Evolutionary conservation across 1,284 basidiomycete species (phyloP), one percentile per base, ranked within the genome.

Genomic region (Baeospora myosura): DNA sequence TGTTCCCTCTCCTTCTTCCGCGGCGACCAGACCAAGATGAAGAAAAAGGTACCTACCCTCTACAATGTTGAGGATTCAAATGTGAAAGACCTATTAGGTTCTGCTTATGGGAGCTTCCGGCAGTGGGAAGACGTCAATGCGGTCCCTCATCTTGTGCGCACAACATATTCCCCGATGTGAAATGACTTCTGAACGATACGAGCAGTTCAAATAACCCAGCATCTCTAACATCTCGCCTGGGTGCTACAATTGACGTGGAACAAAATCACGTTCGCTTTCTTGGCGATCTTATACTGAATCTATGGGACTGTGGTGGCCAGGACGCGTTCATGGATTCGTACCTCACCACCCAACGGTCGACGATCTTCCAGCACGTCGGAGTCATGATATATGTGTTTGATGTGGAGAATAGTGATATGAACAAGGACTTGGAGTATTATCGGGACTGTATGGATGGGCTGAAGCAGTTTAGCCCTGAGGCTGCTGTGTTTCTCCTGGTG

Each of bases 381-480:
- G 91, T 97, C 30, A 77, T 98, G 58, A 98, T 98, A 56, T 98
- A 98, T 63, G 96, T 98, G 6, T 98, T 98, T 49, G 95, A 98
- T 59, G 82, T 95, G 34, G 88, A 90, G 53, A 74, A 76, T 25
- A 72, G 78, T 33, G 83, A 87, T 53, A 74, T 75, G 65, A 64
- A 65, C 50, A 83, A 85, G 57, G 92, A 96, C 63, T 65, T 93
- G 26, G 77, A 81, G 54, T 96, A 94, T 61, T 96, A 89, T 60
- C 77, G 80, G 34, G 85, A 92, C 45, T 94, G 90, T 60, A 68
- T 96, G 41, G 78, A 81, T 3, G 85, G 88, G 2, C 65, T 96
- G 32, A 70, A 76, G 39, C 80, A 83, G 53, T 82, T 74, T 55
- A 87, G 82, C 56, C 81, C 82, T 12, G 83, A 88, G 18, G 89